These are phyloP conservation scores for Cairneyella variabilis DNA, from an alignment of 495 filamentous ascomycete species.

Conservation along the genomic window DNA sequence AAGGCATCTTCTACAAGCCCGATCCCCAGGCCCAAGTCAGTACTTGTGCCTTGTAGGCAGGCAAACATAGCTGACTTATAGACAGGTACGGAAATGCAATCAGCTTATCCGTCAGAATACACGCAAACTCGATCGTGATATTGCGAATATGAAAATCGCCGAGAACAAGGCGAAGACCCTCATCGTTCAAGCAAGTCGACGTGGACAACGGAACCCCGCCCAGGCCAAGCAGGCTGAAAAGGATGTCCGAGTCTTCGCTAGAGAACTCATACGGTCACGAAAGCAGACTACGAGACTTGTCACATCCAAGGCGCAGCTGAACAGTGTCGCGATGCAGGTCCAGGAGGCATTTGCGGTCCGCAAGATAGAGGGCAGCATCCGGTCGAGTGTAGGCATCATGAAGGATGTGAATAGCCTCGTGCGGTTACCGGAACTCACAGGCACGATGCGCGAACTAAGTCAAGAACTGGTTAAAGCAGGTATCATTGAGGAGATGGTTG, in stretches of 20 bases:
- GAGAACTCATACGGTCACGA: constrained; percentile 80
- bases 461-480: constrained; percentile 88
- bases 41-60: too few relatives aligned
- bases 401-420: constrained; percentile 90
- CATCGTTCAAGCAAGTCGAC: constrained; percentile 74
- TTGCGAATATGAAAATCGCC: constrained; percentile 64
- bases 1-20: constrained; percentile 84
- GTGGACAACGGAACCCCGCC: constrained; percentile 71
- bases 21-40: constrained; percentile 85
- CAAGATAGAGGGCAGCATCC: constrained; percentile 92
- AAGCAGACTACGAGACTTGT: constrained; percentile 67
- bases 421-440: constrained; percentile 77
- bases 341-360: constrained; percentile 93
- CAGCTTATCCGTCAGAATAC: constrained; percentile 83
- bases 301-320: constrained; percentile 87
- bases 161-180: constrained; percentile 83
- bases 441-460: constrained; percentile 86
- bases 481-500: constrained; percentile 97
- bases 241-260: constrained; percentile 82
- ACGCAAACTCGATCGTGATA: constrained; percentile 93
- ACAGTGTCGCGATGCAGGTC: constrained; percentile 96
- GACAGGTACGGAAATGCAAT: constrained; percentile 95
- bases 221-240: constrained; percentile 69
- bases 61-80: too few relatives aligned
- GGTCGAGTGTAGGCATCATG: constrained; percentile 87